Base-by-base conservation (phyloP, 352 stramenopile species). In the Phytophthora foliorum region DNA sequence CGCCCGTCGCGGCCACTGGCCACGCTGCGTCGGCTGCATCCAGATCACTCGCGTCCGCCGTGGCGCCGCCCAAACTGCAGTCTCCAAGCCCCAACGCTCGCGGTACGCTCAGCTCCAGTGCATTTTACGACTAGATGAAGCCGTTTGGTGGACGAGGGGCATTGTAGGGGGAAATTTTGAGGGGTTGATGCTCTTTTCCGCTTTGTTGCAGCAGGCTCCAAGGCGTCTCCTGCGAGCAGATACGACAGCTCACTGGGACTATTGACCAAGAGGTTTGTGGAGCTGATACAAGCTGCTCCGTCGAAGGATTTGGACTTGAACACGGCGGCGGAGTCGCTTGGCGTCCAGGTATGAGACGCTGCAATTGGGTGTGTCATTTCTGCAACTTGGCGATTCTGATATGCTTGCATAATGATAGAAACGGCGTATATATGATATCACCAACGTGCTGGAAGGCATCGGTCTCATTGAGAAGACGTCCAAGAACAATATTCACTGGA, bases 401-500 rank as follows among this genome's bases (percentile, higher is more conserved):
- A 25, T 29, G 10, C 41, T 3, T 63, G 36, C 57, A 10, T 29
- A 45, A 50, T 62, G 19, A 50, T 25, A 95, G 82, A 99, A 99
- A 82, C 90, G 97, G 54, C 92, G 97, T 11, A 99, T 99, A 70
- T 99, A 99, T 78, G 97, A 99, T 72, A 99, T 99, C 67, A 99
- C 97, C 16, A 99, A 99, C 79, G 97, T 99, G 34, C 75, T 99
- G 29, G 97, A 99, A 84, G 97, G 97, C 39, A 99, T 99, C 46
- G 96, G 96, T 8, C 82, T 99, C 21, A 98, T 99, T 73, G 87
- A 98, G 66, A 99, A 99, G 77, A 97, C 92, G 39, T 98, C 93
- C 55, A 99, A 99, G 78, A 99, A 99, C 87, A 98, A 99, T 66
- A 98, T 99, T 73, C 92, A 97, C 62, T 99, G 97, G 97, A 98